Evolutionary conservation across 768 basidiomycete genomes (phyloP).

Genomic region (Candolleomyces efflorescens): DNA sequence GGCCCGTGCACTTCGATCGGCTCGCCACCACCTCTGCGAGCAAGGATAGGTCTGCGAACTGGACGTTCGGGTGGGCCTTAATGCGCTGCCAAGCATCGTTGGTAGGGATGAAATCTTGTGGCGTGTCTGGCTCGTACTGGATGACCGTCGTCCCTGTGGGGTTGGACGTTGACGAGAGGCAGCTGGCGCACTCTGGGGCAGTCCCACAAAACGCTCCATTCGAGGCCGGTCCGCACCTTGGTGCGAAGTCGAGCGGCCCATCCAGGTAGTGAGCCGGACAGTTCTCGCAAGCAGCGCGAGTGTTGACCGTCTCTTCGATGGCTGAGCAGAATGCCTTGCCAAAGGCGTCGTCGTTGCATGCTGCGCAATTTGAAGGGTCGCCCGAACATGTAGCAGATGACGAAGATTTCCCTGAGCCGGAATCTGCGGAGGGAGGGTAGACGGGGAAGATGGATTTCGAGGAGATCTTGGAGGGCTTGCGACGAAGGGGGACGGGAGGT

Average conservation of each 20-base stretch:
- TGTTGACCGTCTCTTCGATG: constrained; percentile 57
- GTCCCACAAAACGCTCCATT: constrained; percentile 18
- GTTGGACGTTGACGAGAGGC: constrained; percentile 17
- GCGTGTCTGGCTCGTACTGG: constrained; percentile 12
- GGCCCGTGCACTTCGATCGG: constrained; percentile 71
- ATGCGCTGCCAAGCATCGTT: constrained; percentile 81
- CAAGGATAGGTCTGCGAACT: constrained; percentile 77
- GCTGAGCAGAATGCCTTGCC: constrained; percentile 86
- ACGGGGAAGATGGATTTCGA: constrained; percentile 54
- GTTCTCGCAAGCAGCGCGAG: constrained; percentile 46
- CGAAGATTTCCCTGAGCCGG: constrained; percentile 7
- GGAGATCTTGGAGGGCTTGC: constrained; percentile 36
- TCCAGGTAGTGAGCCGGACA: constrained; percentile 40
- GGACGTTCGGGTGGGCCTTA: constrained; percentile 85
- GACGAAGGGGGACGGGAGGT: constrained; percentile 76
- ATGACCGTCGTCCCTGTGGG: constrained; percentile 5
- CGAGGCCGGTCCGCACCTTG: neutral
- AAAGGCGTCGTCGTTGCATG: constrained; percentile 82
- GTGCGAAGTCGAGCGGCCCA: constrained; percentile 5
- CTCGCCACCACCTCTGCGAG: constrained; percentile 89
- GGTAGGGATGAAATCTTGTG: constrained; percentile 62
- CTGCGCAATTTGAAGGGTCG: constrained; percentile 80
- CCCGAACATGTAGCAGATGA: constrained; percentile 60
- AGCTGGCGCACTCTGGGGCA: constrained; percentile 19
- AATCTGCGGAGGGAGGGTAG: constrained; percentile 21